These are phyloP conservation scores for Filobasidium wieringae DNA, from an alignment of 768 basidiomycete species.

Conservation along the genomic window DNA sequence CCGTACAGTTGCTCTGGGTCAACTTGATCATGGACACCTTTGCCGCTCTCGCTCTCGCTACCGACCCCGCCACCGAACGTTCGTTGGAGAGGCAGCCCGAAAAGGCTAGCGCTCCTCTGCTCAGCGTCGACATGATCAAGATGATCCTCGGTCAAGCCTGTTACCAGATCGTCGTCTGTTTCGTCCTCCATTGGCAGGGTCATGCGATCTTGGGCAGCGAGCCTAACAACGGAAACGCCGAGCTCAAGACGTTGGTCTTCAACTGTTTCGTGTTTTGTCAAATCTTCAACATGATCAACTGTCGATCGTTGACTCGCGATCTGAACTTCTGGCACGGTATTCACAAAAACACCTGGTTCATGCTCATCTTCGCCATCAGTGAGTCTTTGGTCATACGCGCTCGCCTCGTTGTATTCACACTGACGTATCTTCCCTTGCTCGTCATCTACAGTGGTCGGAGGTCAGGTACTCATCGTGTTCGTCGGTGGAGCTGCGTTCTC, in stretches of 20 bases:
- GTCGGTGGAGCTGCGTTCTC: slow-evolving; percentile 85
- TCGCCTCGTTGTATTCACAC: too few relatives aligned
- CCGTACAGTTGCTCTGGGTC: slow-evolving; percentile 80
- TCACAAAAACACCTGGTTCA: slow-evolving; percentile 66
- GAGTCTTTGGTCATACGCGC: slow-evolving; percentile 21
- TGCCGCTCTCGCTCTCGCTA: slow-evolving; percentile 91
- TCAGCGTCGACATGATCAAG: slow-evolving; percentile 91
- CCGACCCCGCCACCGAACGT: slow-evolving; percentile 74
- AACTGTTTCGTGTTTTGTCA: slow-evolving; percentile 98
- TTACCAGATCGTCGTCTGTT: slow-evolving; percentile 70
- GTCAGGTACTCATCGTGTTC: slow-evolving; percentile 80
- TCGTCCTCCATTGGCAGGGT: slow-evolving; percentile 83
- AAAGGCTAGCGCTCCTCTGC: slow-evolving; percentile 73
- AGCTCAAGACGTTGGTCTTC: slow-evolving; percentile 81
- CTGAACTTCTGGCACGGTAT: slow-evolving; percentile 85
- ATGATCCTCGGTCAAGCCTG: slow-evolving; percentile 81
- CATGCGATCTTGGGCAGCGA: slow-evolving; percentile 51
- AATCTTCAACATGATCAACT: slow-evolving; percentile 91
- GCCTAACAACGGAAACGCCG: slow-evolving; percentile 19
- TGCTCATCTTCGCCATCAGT: slow-evolving; percentile 75
- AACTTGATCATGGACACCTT: slow-evolving; percentile 73
- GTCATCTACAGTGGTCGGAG: slow-evolving; percentile 56
- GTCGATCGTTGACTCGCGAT: slow-evolving; percentile 67
- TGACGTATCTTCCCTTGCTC: background rate
- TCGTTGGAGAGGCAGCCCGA: slow-evolving; percentile 79